Evolutionary conservation across 345 rosid genomes (phyloP).

Genomic region (Gossypium arboreum): DNA sequence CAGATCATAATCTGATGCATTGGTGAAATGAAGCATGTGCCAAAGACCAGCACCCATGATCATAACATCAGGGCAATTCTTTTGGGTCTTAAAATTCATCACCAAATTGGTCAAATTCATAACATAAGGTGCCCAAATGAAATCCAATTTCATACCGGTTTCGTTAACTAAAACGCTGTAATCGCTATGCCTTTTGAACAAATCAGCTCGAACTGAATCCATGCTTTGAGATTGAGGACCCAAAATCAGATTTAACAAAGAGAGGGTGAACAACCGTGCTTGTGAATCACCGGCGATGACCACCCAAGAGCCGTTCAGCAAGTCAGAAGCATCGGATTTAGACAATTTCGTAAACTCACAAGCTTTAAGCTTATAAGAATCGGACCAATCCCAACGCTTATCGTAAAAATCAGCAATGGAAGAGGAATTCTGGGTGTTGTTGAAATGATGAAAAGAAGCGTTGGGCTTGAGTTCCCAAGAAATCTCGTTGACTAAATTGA

Average conservation of each 20-base stretch:
- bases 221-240: constrained; percentile 36
- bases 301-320: constrained; percentile 74
- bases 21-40: constrained; percentile 86
- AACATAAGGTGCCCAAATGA: constrained; percentile 86
- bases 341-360: constrained; percentile 60
- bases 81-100: constrained; percentile 35
- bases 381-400: constrained; percentile 63
- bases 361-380: constrained; percentile 41
- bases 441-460: background rate
- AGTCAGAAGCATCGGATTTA: constrained; percentile 48
- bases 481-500: background rate
- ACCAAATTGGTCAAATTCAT: constrained; percentile 56
- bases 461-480: constrained; percentile 23
- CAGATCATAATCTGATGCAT: constrained; percentile 58
- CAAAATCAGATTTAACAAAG: constrained; percentile 49
- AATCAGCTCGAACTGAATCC: constrained; percentile 46
- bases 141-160: constrained; percentile 76
- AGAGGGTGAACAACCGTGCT: constrained; percentile 47
- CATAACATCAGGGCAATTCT: constrained; percentile 69
- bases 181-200: constrained; percentile 84
- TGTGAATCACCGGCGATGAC: constrained; percentile 81
- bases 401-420: constrained; percentile 35
- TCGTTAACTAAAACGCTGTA: constrained; percentile 48
- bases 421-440: background rate
- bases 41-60: constrained; percentile 85